Evolutionary conservation across 78 protist species (phyloP).

Genomic region (Bigelowiella natans): DNA sequence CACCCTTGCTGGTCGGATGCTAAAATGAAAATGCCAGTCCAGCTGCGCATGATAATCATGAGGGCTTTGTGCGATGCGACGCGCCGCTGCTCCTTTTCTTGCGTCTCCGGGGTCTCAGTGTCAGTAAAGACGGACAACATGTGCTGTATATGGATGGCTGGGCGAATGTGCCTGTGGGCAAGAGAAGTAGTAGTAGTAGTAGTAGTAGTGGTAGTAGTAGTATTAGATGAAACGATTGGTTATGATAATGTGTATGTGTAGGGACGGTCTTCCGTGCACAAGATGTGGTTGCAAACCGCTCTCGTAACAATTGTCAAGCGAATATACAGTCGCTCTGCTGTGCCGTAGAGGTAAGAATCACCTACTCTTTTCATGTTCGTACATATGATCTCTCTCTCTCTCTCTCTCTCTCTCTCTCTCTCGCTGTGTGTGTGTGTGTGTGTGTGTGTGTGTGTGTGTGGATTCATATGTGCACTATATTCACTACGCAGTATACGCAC

Average conservation of each 20-base stretch:
- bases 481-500: background rate
- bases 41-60: background rate
- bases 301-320: no score
- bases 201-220: no score
- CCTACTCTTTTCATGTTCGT: no score
- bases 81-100: background rate
- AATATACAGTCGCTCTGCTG: no score
- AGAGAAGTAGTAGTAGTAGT: no score
- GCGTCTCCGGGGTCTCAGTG: background rate
- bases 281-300: no score
- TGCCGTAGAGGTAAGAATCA: no score
- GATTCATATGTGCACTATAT: background rate
- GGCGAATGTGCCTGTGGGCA: background rate
- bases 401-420: background rate
- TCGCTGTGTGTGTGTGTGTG: background rate
- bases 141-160: background rate
- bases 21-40: background rate
- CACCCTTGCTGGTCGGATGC: background rate
- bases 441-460: background rate
- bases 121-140: background rate
- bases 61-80: background rate
- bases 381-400: background rate
- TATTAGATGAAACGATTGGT: no score
- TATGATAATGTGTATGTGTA: no score
- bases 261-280: no score